phyloP scores from a whole-genome alignment of 208 protist species.

The Trypanosoma rangeli region DNA sequence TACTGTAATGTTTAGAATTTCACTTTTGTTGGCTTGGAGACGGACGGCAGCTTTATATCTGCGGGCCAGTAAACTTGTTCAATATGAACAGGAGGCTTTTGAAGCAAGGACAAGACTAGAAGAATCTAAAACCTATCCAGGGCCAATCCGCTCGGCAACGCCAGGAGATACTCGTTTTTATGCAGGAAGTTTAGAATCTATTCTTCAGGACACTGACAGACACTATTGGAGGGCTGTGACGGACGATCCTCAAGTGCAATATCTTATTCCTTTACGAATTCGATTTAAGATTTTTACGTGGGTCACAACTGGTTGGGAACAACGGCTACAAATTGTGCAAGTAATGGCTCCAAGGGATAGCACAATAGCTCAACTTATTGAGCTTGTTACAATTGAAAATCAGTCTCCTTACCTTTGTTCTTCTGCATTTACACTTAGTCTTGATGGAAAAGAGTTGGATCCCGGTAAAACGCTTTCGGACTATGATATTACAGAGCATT shows the following conservation, averaged over 20 bases:
- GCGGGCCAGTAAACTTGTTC: slow-evolving; percentile 34
- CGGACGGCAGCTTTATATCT: slow-evolving; percentile 22
- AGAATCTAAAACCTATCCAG: slow-evolving; percentile 73
- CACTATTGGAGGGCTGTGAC: slow-evolving; percentile 87
- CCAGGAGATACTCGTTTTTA: slow-evolving; percentile 89
- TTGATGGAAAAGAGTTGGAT: slow-evolving; percentile 76
- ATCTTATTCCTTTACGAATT: slow-evolving; percentile 70
- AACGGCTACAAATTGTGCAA: slow-evolving; percentile 74
- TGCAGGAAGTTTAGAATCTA: slow-evolving; percentile 63
- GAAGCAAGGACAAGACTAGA: slow-evolving; percentile 56
- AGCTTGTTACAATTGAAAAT: slow-evolving; percentile 77
- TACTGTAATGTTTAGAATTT: slow-evolving; percentile 5
- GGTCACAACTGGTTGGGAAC: slow-evolving; percentile 83
- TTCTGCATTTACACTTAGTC: slow-evolving; percentile 56
- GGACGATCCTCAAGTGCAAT: slow-evolving; percentile 79
- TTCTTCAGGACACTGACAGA: slow-evolving; percentile 75
- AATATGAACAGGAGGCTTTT: slow-evolving; percentile 85
- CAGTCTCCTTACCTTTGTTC: slow-evolving; percentile 82
- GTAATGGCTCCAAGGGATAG: slow-evolving; percentile 66
- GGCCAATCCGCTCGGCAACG: slow-evolving; percentile 71
- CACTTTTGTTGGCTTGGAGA: slow-evolving; percentile 12
- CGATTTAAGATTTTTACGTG: slow-evolving; percentile 80
- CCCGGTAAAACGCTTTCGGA: slow-evolving; percentile 39
- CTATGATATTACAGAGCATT: slow-evolving; percentile 66
- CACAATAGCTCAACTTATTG: slow-evolving; percentile 66